Percentiles rank a stretch among this genome's conserved stretches.
Conservation (phyloP, 495 filamentous ascomycete genomes). For the Astrothelium subdiscretum region DNA sequence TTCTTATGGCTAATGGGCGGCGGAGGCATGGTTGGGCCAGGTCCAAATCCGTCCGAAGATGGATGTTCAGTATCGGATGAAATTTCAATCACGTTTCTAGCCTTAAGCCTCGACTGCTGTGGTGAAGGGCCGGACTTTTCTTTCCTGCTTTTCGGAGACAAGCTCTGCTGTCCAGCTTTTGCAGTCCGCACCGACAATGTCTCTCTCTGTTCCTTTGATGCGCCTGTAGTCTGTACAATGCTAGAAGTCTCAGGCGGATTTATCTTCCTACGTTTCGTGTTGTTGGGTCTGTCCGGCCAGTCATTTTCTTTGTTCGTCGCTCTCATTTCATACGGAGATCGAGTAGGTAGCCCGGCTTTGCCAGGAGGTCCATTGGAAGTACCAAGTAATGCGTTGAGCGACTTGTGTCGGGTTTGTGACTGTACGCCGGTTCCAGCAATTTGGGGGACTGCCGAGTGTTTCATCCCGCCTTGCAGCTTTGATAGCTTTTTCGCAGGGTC, state of each 20-base stretch:
- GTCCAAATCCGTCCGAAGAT: conserved; percentile 15
- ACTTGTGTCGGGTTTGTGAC: conserved; percentile 34
- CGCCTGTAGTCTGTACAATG: neutral
- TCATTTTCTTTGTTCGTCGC: conserved; percentile 20
- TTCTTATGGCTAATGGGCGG: neutral
- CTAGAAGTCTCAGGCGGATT: neutral
- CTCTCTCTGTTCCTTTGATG: neutral
- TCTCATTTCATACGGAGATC: conserved; percentile 41
- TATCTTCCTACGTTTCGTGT: conserved; percentile 40
- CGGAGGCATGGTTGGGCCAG: conserved; percentile 16
- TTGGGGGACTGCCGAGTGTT: neutral
- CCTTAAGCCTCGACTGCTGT: neutral
- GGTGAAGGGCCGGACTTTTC: conserved; percentile 1
- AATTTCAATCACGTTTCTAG: conserved; percentile 16
- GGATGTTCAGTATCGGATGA: conserved; percentile 17
- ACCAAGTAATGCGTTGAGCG: conserved; percentile 47
- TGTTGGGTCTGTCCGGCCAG: conserved; percentile 24
- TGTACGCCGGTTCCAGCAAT: neutral
- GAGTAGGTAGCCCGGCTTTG: conserved; percentile 27
- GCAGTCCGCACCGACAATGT: conserved; percentile 16
- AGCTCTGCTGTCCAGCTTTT: conserved; percentile 5
- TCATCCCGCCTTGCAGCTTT: neutral
- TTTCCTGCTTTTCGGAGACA: neutral
- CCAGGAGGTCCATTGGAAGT: conserved; percentile 40
- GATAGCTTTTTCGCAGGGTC: neutral